Evolutionary conservation across 2,329 filamentous ascomycete genomes (phyloP).

Genomic region (Zasmidium cellare): DNA sequence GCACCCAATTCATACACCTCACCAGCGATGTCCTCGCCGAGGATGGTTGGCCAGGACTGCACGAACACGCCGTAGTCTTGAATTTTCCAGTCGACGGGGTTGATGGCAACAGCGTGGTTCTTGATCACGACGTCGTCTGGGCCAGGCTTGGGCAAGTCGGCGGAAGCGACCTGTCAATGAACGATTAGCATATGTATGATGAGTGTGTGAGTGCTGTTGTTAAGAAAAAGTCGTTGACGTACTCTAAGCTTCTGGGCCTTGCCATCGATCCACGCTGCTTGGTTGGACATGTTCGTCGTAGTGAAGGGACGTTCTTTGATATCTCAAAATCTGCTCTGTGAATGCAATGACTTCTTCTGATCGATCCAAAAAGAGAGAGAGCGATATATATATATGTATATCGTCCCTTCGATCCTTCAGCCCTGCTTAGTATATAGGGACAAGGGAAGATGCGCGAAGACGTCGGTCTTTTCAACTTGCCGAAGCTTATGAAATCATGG

Average conservation of each 20-base stretch:
- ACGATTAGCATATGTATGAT: too few relatives aligned
- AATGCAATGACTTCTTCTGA: neutral
- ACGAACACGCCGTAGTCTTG: conserved; percentile 36
- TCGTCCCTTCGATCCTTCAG: too few relatives aligned
- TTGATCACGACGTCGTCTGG: conserved; percentile 37
- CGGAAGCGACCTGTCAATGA: conserved; percentile 26
- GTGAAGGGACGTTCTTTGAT: neutral
- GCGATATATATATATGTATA: neutral
- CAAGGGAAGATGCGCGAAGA: neutral
- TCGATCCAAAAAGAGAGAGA: neutral
- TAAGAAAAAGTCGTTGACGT: neutral
- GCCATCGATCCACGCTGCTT: conserved; percentile 34
- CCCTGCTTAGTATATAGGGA: too few relatives aligned
- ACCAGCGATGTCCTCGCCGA: conserved; percentile 41
- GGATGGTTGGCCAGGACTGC: conserved; percentile 35
- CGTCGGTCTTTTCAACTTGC: neutral
- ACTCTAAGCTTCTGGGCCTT: conserved; percentile 21
- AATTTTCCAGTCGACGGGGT: conserved; percentile 42
- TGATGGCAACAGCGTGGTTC: conserved; percentile 39
- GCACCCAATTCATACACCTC: conserved; percentile 37
- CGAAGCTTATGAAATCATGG: neutral
- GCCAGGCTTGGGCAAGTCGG: conserved; percentile 33
- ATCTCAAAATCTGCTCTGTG: neutral
- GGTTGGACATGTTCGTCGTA: conserved; percentile 19
- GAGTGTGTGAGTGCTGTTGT: neutral